These are phyloP conservation scores for Artemisia tridentata DNA, from an alignment of 129 eudicot genomes.

Conservation along the genomic window DNA sequence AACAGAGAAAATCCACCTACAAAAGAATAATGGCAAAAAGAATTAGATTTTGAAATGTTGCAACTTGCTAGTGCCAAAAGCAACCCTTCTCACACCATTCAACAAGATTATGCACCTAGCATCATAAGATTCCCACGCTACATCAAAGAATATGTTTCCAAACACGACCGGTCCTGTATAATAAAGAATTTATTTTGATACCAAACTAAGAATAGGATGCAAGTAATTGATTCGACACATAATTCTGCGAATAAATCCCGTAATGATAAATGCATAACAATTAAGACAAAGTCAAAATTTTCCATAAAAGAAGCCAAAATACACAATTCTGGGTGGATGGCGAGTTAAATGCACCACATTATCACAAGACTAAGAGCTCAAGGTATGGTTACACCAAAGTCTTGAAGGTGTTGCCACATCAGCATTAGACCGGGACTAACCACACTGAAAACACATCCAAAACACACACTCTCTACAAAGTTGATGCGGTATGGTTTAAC, in stretches of 20 bases:
- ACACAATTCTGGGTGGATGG: too few relatives aligned
- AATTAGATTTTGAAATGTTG: conserved; percentile 33
- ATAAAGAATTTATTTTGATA: conserved; percentile 14
- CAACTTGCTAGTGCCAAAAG: conserved; percentile 25
- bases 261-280: background rate
- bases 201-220: conserved; percentile 24
- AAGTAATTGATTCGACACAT: background rate
- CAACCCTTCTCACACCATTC: conserved; percentile 25
- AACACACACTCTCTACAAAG: too few relatives aligned
- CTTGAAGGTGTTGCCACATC: background rate
- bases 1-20: conserved; percentile 31
- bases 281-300: background rate
- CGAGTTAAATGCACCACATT: too few relatives aligned
- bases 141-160: conserved; percentile 33
- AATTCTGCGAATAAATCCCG: conserved; percentile 2
- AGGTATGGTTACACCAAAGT: conserved; percentile 4
- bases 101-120: conserved; percentile 22
- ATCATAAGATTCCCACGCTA: too few relatives aligned
- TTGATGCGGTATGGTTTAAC: too few relatives aligned
- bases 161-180: conserved; percentile 10
- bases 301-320: background rate
- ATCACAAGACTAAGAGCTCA: conserved; percentile 18
- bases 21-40: conserved; percentile 16
- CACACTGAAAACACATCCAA: too few relatives aligned
- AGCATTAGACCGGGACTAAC: too few relatives aligned